A percentile compares a stretch with the other conserved stretches of the same genome.
Conservation (phyloP, 768 basidiomycete genomes). For the Boletus bicolor region DNA sequence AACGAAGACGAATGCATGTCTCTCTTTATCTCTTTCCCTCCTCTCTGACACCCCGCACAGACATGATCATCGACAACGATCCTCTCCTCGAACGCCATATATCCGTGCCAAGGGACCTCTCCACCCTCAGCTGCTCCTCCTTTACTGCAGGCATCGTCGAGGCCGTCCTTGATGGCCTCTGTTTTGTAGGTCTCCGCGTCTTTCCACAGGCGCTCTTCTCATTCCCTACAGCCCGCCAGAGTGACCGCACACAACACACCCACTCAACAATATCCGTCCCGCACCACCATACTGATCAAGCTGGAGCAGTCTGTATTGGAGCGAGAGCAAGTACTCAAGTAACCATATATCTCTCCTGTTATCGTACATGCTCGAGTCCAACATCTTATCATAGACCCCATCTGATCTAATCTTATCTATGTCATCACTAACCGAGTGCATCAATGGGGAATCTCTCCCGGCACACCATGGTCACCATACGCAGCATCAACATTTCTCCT, state of each 20-base stretch:
- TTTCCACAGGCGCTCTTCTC: slow-evolving; percentile 8
- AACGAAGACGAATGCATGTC: slow-evolving; percentile 90
- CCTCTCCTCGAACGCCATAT: slow-evolving; percentile 89
- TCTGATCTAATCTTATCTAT: slow-evolving; percentile 20
- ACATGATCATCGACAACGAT: slow-evolving; percentile 98
- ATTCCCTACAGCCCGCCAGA: slow-evolving; percentile 72
- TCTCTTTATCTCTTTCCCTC: background rate
- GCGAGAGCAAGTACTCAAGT: slow-evolving; percentile 88
- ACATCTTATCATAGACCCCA: background rate
- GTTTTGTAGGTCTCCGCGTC: slow-evolving; percentile 66
- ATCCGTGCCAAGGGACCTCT: slow-evolving; percentile 92
- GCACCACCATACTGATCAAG: slow-evolving; percentile 97
- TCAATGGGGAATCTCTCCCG: background rate
- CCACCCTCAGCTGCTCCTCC: slow-evolving; percentile 92
- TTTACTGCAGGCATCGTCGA: slow-evolving; percentile 97
- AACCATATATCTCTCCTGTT: slow-evolving; percentile 1
- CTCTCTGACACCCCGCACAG: slow-evolving; percentile 37
- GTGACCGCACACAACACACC: slow-evolving; percentile 96
- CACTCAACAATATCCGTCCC: slow-evolving; percentile 70
- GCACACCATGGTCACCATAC: slow-evolving; percentile 52
- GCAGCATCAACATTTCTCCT: slow-evolving; percentile 54
- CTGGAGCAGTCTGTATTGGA: slow-evolving; percentile 90
- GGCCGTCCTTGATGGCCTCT: slow-evolving; percentile 90
- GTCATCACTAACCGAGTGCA: background rate
- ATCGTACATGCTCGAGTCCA: slow-evolving; percentile 1